A percentile compares a stretch with the other conserved stretches of the same genome.
These are phyloP conservation scores for Dactylellina haptotyla DNA, from an alignment of 2,329 filamentous ascomycete genomes.

Conservation along the genomic window DNA sequence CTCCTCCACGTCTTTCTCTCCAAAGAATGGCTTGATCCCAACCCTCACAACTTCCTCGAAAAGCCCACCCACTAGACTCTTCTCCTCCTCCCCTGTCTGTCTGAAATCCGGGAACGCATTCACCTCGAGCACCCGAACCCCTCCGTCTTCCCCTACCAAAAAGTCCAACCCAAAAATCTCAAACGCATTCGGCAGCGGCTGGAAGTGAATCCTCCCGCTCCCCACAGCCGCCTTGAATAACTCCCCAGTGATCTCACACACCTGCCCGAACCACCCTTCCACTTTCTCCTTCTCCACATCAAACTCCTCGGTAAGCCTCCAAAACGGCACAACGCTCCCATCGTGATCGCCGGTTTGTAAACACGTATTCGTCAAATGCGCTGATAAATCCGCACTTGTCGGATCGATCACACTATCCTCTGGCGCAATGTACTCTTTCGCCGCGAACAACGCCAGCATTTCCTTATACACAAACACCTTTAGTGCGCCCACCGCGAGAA, in stretches of 20 bases:
- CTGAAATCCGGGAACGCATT: constrained; percentile 97
- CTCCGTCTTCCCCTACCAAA: constrained; percentile 74
- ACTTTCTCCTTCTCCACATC: constrained; percentile 65
- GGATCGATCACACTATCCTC: constrained; percentile 61
- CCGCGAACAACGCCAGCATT: constrained; percentile 94
- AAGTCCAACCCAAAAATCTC: constrained; percentile 94
- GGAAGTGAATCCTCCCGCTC: constrained; percentile 89
- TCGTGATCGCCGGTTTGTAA: constrained; percentile 74
- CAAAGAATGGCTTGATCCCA: constrained; percentile 77
- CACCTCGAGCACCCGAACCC: constrained; percentile 83
- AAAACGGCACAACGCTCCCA: constrained; percentile 78
- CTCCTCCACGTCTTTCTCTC: constrained; percentile 54
- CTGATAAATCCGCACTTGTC: constrained; percentile 67
- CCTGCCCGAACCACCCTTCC: constrained; percentile 75
- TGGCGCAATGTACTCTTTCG: constrained; percentile 75
- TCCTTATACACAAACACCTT: constrained; percentile 85
- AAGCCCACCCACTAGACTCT: constrained; percentile 76
- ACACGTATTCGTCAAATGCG: constrained; percentile 95
- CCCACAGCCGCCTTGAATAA: constrained; percentile 86
- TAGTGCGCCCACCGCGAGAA: constrained; percentile 80
- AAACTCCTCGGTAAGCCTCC: constrained; percentile 67
- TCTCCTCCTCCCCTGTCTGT: constrained; percentile 83
- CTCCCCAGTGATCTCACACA: constrained; percentile 77
- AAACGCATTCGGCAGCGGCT: constrained; percentile 84
- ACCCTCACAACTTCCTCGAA: constrained; percentile 78